Percentiles rank a stretch among this genome's conserved stretches.
Conservation (phyloP, 2,329 filamentous ascomycete genomes). For the Venturia nashicola region DNA sequence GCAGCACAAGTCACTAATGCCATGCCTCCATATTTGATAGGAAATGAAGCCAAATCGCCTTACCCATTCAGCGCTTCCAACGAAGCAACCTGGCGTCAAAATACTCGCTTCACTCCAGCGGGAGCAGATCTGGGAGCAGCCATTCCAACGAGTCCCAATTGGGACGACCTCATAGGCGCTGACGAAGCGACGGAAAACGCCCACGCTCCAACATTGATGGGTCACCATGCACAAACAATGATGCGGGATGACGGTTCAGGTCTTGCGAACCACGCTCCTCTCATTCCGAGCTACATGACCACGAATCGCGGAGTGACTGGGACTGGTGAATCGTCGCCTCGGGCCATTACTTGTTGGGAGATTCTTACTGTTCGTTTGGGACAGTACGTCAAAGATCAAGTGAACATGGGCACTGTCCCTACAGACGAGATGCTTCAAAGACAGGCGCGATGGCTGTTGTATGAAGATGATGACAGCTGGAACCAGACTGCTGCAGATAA, state of each 20-base stretch:
- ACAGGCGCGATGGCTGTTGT: conserved; percentile 35
- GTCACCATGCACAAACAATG: not conserved
- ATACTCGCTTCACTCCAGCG: not conserved
- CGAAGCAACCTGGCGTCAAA: conserved; percentile 5
- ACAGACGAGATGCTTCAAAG: conserved; percentile 38
- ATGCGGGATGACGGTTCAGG: not conserved
- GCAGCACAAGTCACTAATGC: conserved; percentile 37
- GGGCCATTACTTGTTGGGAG: conserved; percentile 34
- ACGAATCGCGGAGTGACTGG: not conserved
- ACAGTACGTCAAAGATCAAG: conserved; percentile 29
- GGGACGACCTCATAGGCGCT: conserved; percentile 1
- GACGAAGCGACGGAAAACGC: not conserved
- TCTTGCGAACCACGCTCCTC: not conserved
- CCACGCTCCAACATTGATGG: not conserved
- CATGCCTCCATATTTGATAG: conserved; percentile 40
- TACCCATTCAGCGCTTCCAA: conserved; percentile 36
- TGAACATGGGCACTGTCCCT: conserved; percentile 24
- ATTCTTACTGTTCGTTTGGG: conserved; percentile 35
- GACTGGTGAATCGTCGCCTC: conserved; percentile 7
- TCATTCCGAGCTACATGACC: not conserved
- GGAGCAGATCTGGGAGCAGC: conserved; percentile 5
- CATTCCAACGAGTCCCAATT: not conserved
- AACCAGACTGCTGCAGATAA: conserved; percentile 30
- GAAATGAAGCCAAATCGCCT: conserved; percentile 32
- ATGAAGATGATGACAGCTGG: conserved; percentile 37